A percentile compares a stretch with the other conserved stretches of the same genome.
Evolutionary conservation across 495 filamentous ascomycete species (phyloP).

Genomic region (Annulohypoxylon nitens): DNA sequence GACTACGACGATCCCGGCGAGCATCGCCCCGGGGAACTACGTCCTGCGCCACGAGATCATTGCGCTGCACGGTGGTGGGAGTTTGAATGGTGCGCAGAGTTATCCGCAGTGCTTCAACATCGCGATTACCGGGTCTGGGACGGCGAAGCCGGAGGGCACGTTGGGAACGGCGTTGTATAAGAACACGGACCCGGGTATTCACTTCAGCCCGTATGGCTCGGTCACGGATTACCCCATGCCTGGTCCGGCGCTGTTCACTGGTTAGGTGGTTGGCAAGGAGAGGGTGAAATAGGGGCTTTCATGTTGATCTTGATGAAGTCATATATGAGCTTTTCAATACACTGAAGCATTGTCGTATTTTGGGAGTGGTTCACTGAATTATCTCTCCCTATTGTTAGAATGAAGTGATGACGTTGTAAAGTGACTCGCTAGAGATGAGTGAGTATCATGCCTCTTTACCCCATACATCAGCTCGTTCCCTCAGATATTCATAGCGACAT

Average conservation of each 20-base stretch:
- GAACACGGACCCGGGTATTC: conserved; percentile 67
- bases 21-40: conserved; percentile 72
- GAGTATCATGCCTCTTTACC: neutral
- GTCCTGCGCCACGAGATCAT: conserved; percentile 79
- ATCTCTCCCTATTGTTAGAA: neutral
- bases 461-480: neutral
- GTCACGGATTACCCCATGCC: conserved; percentile 53
- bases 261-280: conserved; percentile 20
- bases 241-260: conserved; percentile 49
- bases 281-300: neutral
- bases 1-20: conserved; percentile 71
- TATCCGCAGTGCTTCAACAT: conserved; percentile 79
- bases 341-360: neutral
- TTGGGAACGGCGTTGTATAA: conserved; percentile 69
- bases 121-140: conserved; percentile 71
- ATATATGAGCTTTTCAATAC: too few species aligned
- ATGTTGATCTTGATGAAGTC: neutral
- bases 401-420: neutral
- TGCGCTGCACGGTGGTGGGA: conserved; percentile 68
- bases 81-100: conserved; percentile 71
- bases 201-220: conserved; percentile 67
- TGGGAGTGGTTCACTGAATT: neutral
- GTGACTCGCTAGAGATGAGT: neutral
- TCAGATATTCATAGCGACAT: neutral
- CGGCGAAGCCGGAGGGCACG: conserved; percentile 65